Percentiles rank a stretch among this genome's conserved stretches.
Conservation (phyloP, 164 flowering plant genomes). For the Vitis rupestris region DNA sequence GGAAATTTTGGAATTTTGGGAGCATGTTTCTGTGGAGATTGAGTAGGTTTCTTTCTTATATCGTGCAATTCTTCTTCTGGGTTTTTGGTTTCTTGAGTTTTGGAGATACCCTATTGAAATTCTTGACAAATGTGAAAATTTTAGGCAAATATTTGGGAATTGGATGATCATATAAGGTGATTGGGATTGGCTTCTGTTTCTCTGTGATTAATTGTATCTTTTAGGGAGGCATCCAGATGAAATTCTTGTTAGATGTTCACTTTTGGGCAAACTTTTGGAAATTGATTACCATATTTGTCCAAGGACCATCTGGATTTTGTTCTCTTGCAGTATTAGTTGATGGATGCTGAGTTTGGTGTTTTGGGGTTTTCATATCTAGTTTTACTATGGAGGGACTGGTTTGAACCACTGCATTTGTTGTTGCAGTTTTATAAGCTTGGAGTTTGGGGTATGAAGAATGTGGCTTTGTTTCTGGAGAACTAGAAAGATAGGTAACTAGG, state of each 20-base stretch:
- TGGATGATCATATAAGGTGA: not conserved
- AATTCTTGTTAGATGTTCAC: slow-evolving; percentile 1
- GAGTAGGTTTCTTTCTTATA: not conserved
- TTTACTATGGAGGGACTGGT: too few relatives aligned
- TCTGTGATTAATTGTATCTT: not conserved
- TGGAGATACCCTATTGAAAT: not conserved
- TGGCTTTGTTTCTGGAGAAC: too few relatives aligned
- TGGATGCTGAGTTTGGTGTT: too few relatives aligned
- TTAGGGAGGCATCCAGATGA: slow-evolving; percentile 7
- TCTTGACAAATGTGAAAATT: not conserved
- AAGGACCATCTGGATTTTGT: not conserved
- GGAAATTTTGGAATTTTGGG: not conserved
- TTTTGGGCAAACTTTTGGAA: not conserved
- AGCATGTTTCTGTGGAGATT: not conserved
- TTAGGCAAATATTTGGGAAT: not conserved
- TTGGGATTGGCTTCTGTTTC: not conserved
- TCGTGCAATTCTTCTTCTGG: not conserved
- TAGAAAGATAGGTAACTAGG: too few relatives aligned
- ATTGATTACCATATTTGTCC: not conserved
- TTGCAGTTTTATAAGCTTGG: too few relatives aligned
- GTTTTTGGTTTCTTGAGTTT: not conserved
- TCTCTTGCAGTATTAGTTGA: not conserved
- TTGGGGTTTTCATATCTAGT: too few relatives aligned
- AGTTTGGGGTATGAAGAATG: too few relatives aligned
- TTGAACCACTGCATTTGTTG: too few relatives aligned